A percentile compares a stretch with the other conserved stretches of the same genome.
Evolutionary conservation across 805 yeast species (phyloP).

Genomic region (Schwanniomyces sp.): DNA sequence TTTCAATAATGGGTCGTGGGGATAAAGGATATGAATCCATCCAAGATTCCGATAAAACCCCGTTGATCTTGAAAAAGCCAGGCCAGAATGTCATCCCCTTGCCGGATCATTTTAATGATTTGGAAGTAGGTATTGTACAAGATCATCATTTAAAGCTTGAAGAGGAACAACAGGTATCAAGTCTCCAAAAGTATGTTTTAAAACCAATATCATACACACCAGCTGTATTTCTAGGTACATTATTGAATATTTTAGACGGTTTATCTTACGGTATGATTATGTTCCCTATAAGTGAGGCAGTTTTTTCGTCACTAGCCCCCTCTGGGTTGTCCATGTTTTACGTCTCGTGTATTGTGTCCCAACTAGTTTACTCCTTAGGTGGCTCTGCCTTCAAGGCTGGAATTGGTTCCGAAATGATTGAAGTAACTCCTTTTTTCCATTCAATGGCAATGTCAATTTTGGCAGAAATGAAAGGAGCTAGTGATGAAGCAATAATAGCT

Average conservation of each 20-base stretch:
- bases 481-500: conserved; percentile 59
- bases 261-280: conserved; percentile 96
- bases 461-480: conserved; percentile 50
- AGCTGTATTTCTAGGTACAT: conserved; percentile 79
- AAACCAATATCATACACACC: conserved; percentile 60
- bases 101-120: background rate
- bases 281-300: conserved; percentile 83
- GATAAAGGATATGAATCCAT: background rate
- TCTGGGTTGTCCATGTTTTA: conserved; percentile 94
- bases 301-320: conserved; percentile 78
- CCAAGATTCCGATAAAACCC: background rate
- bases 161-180: background rate
- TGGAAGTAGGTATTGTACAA: conserved; percentile 3
- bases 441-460: conserved; percentile 82
- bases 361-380: conserved; percentile 83
- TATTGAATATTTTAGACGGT: conserved; percentile 88
- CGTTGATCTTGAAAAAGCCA: background rate
- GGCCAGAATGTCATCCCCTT: background rate
- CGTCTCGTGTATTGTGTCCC: conserved; percentile 86
- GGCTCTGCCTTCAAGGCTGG: conserved; percentile 88
- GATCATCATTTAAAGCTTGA: conserved; percentile 4
- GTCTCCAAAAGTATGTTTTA: conserved; percentile 9
- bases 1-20: background rate
- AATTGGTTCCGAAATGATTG: conserved; percentile 98
- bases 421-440: conserved; percentile 97